Conservation (phyloP, 2,329 filamentous ascomycete species). For the Phialophora expanda region DNA sequence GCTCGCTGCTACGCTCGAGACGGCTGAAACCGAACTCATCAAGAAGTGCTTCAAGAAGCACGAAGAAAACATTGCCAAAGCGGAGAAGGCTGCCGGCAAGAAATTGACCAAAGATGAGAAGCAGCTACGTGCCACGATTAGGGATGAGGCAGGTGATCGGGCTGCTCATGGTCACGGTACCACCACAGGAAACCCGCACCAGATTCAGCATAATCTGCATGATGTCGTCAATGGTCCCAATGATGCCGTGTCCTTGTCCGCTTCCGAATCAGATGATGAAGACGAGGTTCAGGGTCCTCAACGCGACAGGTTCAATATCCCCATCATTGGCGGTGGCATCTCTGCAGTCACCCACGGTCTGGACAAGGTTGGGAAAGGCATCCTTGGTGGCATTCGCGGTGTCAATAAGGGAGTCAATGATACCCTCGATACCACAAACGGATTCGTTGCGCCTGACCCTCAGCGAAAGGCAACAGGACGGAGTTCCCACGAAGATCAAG, state of each 20-base stretch:
- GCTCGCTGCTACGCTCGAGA: slow-evolving; percentile 74
- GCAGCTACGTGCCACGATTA: slow-evolving; percentile 56
- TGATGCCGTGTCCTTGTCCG: slow-evolving; percentile 21
- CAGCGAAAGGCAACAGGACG: slow-evolving; percentile 14
- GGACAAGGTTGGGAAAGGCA: slow-evolving; percentile 51
- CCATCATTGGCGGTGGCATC: slow-evolving; percentile 57
- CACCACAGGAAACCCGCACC: slow-evolving; percentile 63
- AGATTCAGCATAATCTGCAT: slow-evolving; percentile 58
- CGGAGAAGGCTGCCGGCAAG: slow-evolving; percentile 67
- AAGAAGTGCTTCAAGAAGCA: slow-evolving; percentile 78
- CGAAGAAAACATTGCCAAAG: slow-evolving; percentile 67
- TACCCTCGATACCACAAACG: slow-evolving; percentile 45
- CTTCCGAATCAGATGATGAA: slow-evolving; percentile 42
- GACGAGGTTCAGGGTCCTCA: slow-evolving; percentile 37
- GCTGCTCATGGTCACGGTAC: slow-evolving; percentile 57
- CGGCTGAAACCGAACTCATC: slow-evolving; percentile 83
- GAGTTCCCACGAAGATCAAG: slow-evolving; percentile 21
- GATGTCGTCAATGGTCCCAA: slow-evolving; percentile 48
- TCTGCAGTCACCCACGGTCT: slow-evolving; percentile 58
- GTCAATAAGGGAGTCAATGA: slow-evolving; percentile 47
- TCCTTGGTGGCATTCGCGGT: slow-evolving; percentile 52
- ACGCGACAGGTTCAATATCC: slow-evolving; percentile 47
- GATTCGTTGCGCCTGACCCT: slow-evolving; percentile 40
- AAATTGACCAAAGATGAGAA: slow-evolving; percentile 45
- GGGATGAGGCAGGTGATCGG: slow-evolving; percentile 54